Percentiles rank a stretch among this genome's conserved stretches.
These are phyloP conservation scores for Persicaria maculosa DNA, from an alignment of 148 eudicot species.

Conservation along the genomic window DNA sequence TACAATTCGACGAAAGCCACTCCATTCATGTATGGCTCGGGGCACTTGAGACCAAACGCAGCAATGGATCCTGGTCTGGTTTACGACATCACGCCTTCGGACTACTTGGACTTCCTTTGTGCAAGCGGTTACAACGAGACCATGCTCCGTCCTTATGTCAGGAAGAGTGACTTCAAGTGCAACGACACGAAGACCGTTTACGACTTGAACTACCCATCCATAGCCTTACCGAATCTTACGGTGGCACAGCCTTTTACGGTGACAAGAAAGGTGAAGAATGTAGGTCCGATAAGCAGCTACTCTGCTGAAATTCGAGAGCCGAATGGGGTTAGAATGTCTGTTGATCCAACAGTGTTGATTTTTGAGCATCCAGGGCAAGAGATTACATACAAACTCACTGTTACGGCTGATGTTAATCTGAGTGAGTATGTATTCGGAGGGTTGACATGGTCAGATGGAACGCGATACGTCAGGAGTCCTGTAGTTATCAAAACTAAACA, in stretches of 20 bases:
- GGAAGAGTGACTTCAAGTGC: neutral
- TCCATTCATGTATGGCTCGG: constrained; percentile 11
- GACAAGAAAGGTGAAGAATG: constrained; percentile 9
- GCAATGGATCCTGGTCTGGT: constrained; percentile 13
- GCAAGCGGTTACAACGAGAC: constrained; percentile 4
- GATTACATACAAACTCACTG: neutral
- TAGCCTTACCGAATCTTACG: neutral
- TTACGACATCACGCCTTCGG: neutral
- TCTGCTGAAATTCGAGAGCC: neutral
- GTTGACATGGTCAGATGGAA: constrained; percentile 12
- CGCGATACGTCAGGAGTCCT: constrained; percentile 8
- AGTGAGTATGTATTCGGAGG: constrained; percentile 8
- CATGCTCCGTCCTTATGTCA: neutral
- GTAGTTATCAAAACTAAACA: neutral
- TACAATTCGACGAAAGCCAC: neutral
- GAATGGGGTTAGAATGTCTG: neutral
- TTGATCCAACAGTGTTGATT: neutral
- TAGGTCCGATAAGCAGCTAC: neutral
- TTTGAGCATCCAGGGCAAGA: constrained; percentile 5
- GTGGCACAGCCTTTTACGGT: neutral
- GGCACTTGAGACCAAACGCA: neutral
- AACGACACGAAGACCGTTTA: neutral
- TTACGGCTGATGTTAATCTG: neutral
- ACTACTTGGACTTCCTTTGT: constrained; percentile 6
- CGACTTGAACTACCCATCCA: constrained; percentile 9